Base-by-base conservation (phyloP, 495 filamentous ascomycete genomes). In the Aspergillus sclerotioniger region DNA sequence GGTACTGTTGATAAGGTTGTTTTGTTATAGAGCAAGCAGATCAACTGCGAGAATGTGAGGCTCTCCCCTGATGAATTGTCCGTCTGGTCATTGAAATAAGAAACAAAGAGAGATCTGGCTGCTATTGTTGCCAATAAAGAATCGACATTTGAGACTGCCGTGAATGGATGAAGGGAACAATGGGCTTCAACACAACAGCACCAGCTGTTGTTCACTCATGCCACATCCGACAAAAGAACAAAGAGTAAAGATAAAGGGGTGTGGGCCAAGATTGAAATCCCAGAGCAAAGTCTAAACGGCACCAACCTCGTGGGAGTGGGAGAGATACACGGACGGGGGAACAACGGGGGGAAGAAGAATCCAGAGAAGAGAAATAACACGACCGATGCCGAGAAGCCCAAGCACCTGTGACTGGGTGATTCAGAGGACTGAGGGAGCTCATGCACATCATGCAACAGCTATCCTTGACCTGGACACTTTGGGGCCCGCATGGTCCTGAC, bases 121-220 rank as follows among this genome's bases (percentile, higher is more conserved):
- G 56, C 41, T 62, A 54, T 60, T 51, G 25, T 43, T 43, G 57
- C 12, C 12, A 45, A 43, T 46, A 49, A 55, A 45, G 46, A 41
- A 56, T 51, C 25, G 25, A 25, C 2, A 21, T 25, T 33, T 15
- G 41, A 53, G 46, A 53, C 53, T 17, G 37, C 50, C 16, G 32
- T 57, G 49, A 51, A 57, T 57, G 41, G 44, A 57, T 57, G 49
- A 54, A 62, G 53, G 47, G 28, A 52, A 60, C 53, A 56, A 60
- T 56, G 33, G 50, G 28, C 51, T 33, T 5, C n/a, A 45, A 16
- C 52, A 19, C 17, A 51, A 45, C 20, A 60, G 16, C 9, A 31
- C 50, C 43, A 21, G 50, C 45, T 50, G 46, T 54, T 29, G 53
- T 44, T 62, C 33, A 54, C 25, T 2, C 25, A n/a, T 25, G 51